Evolutionary conservation across 129 eudicot species (phyloP).

Genomic region (Rutidosis leptorrhynchoides): DNA sequence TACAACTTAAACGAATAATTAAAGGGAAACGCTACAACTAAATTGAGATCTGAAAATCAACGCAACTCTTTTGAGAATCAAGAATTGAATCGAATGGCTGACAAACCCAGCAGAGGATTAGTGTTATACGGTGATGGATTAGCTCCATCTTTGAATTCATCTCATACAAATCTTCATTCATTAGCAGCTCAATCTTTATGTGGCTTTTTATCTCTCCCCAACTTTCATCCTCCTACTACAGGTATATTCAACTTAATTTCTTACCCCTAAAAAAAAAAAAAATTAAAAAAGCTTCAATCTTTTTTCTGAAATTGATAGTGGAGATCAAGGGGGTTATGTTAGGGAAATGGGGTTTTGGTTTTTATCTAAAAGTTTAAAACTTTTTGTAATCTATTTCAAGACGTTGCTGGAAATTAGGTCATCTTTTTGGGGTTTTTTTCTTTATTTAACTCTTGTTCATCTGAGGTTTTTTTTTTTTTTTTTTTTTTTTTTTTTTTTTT

Average conservation of each 20-base stretch:
- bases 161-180: slow-evolving; percentile 64
- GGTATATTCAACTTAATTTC: background rate
- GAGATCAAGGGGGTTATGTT: background rate
- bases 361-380: background rate
- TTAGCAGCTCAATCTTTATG: slow-evolving; percentile 73
- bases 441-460: background rate
- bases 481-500: no score
- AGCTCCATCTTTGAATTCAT: slow-evolving; percentile 53
- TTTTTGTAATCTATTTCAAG: no score
- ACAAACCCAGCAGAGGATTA: slow-evolving; percentile 87
- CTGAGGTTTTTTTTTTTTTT: background rate
- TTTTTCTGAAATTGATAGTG: background rate
- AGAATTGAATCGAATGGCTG: slow-evolving; percentile 51
- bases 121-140: slow-evolving; percentile 75
- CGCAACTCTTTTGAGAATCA: background rate
- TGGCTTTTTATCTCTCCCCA: slow-evolving; percentile 80
- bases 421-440: no score
- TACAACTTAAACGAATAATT: no score
- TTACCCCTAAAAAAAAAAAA: no score
- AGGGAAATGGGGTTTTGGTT: background rate
- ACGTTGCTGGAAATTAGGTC: background rate
- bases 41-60: background rate
- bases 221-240: slow-evolving; percentile 54
- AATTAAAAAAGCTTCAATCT: background rate
- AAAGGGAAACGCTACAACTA: background rate